Evolutionary conservation across 1,139 yeast species (phyloP).

Genomic region (Candida gigantensis): DNA sequence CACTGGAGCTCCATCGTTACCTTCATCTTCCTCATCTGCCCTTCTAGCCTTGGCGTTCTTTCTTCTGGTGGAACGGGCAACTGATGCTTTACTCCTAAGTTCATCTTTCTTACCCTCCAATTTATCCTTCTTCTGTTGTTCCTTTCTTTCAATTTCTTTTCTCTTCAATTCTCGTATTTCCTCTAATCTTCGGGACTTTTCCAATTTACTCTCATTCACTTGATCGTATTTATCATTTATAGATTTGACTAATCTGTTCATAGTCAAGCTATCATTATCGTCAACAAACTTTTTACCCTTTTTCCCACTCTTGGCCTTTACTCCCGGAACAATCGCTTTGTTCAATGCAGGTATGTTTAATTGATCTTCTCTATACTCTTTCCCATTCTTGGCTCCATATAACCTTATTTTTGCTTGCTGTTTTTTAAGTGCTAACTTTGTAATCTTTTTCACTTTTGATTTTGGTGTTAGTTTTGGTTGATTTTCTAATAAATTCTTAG

Average conservation of each 20-base stretch:
- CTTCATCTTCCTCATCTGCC: conserved; percentile 31
- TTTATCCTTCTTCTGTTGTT: conserved; percentile 64
- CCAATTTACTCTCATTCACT: conserved; percentile 86
- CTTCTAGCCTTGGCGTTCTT: conserved; percentile 61
- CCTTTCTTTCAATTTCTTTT: conserved; percentile 83
- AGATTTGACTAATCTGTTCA: conserved; percentile 69
- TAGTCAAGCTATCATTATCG: conserved; percentile 64
- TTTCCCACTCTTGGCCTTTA: conserved; percentile 73
- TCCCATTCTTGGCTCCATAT: conserved; percentile 69
- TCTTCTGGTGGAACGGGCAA: conserved; percentile 69
- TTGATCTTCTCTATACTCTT: conserved; percentile 74
- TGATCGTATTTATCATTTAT: conserved; percentile 83
- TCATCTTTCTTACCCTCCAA: conserved; percentile 79
- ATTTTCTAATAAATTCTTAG: conserved; percentile 61
- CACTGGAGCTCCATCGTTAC: conserved; percentile 15
- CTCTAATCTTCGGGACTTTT: conserved; percentile 84
- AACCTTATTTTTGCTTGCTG: conserved; percentile 64
- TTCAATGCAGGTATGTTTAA: conserved; percentile 77
- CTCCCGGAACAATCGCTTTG: conserved; percentile 84
- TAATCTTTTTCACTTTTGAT: conserved; percentile 51
- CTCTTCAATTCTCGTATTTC: conserved; percentile 85
- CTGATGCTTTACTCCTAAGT: conserved; percentile 66
- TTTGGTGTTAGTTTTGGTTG: conserved; percentile 68
- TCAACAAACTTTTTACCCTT: conserved; percentile 90
- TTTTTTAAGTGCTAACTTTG: conserved; percentile 58